phyloP scores from a whole-genome alignment of 768 basidiomycete species.

The Polyporus arcularius region DNA sequence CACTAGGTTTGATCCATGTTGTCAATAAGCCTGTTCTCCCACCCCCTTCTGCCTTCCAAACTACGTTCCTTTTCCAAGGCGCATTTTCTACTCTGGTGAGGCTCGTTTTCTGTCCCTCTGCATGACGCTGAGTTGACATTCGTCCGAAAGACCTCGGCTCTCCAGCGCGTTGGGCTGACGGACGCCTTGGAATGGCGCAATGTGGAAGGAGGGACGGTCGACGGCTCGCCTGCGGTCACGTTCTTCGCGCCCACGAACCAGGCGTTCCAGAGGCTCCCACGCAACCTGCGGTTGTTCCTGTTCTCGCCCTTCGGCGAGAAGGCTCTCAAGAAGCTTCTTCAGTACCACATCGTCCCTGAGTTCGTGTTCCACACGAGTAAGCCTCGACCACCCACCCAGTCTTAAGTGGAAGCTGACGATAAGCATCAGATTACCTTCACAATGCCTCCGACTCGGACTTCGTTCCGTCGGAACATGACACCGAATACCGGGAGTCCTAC shows the following conservation, averaged over 20 bases:
- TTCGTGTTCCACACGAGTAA: constrained; percentile 52
- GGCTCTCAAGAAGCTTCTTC: constrained; percentile 53
- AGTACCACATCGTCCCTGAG: constrained; percentile 58
- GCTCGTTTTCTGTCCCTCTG: neutral
- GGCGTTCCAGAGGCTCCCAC: constrained; percentile 49
- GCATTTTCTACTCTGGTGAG: constrained; percentile 53
- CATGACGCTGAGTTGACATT: neutral
- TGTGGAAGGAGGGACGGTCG: constrained; percentile 30
- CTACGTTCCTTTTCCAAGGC: constrained; percentile 43
- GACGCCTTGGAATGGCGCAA: constrained; percentile 49
- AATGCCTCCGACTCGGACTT: constrained; percentile 29
- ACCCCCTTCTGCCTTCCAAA: constrained; percentile 52
- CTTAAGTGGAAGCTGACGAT: neutral
- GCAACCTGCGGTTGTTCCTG: constrained; percentile 52
- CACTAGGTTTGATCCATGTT: constrained; percentile 52
- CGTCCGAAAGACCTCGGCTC: constrained; percentile 48
- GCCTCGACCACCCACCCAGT: constrained; percentile 4
- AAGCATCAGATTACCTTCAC: constrained; percentile 31
- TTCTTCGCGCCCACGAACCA: constrained; percentile 57
- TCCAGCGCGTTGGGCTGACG: constrained; percentile 52
- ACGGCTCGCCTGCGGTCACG: constrained; percentile 49
- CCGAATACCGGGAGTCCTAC: neutral
- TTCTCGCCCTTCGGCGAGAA: constrained; percentile 60
- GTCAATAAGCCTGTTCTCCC: constrained; percentile 57
- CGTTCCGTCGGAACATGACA: neutral